A percentile compares a stretch with the other conserved stretches of the same genome.
Evolutionary conservation across 2,329 filamentous ascomycete genomes (phyloP).

Genomic region (Fusarium anthophilum): DNA sequence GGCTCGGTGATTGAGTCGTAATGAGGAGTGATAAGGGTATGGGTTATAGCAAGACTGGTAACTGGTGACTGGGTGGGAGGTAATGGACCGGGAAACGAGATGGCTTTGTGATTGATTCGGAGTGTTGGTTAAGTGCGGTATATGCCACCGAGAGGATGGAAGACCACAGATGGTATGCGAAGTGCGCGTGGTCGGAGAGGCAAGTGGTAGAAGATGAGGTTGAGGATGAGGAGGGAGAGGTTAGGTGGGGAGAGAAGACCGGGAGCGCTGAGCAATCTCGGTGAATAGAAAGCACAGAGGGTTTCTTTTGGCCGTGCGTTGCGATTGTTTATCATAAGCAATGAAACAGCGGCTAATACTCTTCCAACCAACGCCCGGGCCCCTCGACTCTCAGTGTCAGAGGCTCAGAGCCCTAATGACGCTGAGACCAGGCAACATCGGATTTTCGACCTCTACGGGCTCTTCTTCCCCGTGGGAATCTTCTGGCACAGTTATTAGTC

Average conservation of each 20-base stretch:
- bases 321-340: neutral
- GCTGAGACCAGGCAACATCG: too few species aligned
- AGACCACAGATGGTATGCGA: neutral
- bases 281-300: neutral
- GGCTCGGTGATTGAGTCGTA: neutral
- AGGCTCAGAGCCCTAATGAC: neutral
- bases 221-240: neutral
- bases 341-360: neutral
- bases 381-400: neutral
- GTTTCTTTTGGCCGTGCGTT: neutral
- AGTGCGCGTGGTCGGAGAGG: neutral
- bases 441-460: too few species aligned
- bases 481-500: fast-evolving
- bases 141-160: neutral
- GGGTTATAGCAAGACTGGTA: fast-evolving
- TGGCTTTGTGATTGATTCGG: neutral
- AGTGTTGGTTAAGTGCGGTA: fast-evolving
- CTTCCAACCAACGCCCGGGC: neutral
- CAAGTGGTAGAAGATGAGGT: neutral
- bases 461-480: fast-evolving
- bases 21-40: fast-evolving
- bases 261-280: fast-evolving
- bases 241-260: fast-evolving
- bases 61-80: fast-evolving
- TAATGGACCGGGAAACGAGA: fast-evolving